Base-by-base conservation (phyloP, 495 filamentous ascomycete genomes). In the Chaetomium fimeti region DNA sequence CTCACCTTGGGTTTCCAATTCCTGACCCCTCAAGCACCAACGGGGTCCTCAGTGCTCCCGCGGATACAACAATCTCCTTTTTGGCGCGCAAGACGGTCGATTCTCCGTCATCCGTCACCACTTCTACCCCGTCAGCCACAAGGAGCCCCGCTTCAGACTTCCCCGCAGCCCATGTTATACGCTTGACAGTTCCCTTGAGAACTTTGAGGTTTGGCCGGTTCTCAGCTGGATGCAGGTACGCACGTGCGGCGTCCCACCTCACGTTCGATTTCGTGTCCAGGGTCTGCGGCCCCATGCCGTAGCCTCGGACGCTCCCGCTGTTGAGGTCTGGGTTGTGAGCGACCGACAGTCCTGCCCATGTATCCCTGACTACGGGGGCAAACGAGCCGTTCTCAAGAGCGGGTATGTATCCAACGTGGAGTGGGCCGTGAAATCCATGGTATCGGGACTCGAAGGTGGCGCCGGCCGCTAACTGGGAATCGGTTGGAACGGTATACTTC, bases 291-390 rank as follows among this genome's bases (percentile, higher is more conserved):
- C 43, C 57, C 42, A 60, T 49, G 25, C 25, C 42, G 22, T 49
- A 60, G 6, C 57, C 57, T 12, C 45, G 57, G 2, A 60, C 45
- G 40, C 16, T 29, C 1, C 57, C 57, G 43, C 57, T 38, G 27
- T 60, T 60, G 18, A 60, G 57, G 22, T 60, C 57, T 13, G 43
- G 45, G 43, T 60, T 60, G 42, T 60, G 57, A 12, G 45, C 0
- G 12, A 48, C 15, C 7, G 42, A 49, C 28, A 49, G n/a, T 5
- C 38, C 27, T 15, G 29, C 18, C 45, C 57, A 60, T 24, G 57
- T 58, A 6, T 58, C 22, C 3, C 15, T 47, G 15, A 58, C 38
- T 4, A 25, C 36, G 12, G 36, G 38, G 2, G 56, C 56, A 28
- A 28, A 60, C 22, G 57, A 60, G 28, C 57, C 45, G 43, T 60